Base-by-base conservation (phyloP, 2,329 filamentous ascomycete genomes). In the Cladosporium sp. region DNA sequence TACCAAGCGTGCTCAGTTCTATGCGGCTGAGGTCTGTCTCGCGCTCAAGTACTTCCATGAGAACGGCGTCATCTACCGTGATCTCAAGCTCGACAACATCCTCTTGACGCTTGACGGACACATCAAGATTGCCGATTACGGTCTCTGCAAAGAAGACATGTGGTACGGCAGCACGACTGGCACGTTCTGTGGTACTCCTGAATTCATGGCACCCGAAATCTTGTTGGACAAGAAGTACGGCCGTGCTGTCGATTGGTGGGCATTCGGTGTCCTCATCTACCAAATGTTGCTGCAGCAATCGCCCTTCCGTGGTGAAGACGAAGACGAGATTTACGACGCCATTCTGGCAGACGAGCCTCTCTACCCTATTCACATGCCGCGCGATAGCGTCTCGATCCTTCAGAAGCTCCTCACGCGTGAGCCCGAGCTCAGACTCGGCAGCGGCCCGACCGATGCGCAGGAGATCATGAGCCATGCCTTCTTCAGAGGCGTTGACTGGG, bases 161-260 rank as follows among this genome's bases (percentile, higher is more conserved):
- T 99, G 93, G 92, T 99, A 95, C 72, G 92, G 92, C 43, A 93
- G 90, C 58, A 97, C 90, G 2, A 99, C 94, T 0, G 93, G 92
- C 77, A 99, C 94, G 7, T 99, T 99, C 80, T 99, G 94, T 73
- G 94, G 94, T 75, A 99, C 94, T n/a, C 94, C 94, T 15, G 94
- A 99, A 73, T 99, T 99, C 66, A 99, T 99, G 94, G 94, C 94
- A 8, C 94, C 94, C 8, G 94, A 99, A 88, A 99, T 99, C 76
- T 80, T 99, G 37, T 82, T 97, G 59, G 94, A 99, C 74, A 99
- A 99, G 81, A 97, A 97, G 73, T 99, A 99, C 70, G 93, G 92
- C 47, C 88, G 94, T 60, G 91, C 94, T 15, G 94, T 99, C 43
- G 94, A 99, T 75, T 99, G 94, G 94, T 99, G 94, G 94, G 95